Base-by-base conservation (phyloP, 129 eudicot genomes). In the Flaveria trinervia region DNA sequence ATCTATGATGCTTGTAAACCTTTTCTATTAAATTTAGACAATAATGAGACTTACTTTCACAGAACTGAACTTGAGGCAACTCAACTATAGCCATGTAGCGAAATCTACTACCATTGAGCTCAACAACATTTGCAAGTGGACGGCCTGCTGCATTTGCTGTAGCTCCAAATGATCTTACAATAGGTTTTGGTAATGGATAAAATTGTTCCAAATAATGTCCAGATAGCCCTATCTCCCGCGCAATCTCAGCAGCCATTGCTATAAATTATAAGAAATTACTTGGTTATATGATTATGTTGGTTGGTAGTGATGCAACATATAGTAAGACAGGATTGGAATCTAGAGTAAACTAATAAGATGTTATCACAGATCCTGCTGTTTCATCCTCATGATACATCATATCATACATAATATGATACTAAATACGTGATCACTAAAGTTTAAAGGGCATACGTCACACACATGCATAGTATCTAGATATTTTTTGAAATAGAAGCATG, bases 1-100 rank as follows among this genome's bases (percentile, higher is more conserved):
- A 56, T 56, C 28, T 8, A 15, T 12, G 18, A 61, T 12, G 43
- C 41, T 14, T 25, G 36, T 61, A 61, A 48, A 14, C 30, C 7
- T 3, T 49, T 49, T 65, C 12, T 28, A 33, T 3, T 76, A 17
- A 11, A 3, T 51, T 77, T 66, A 52, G 33, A 68, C 0, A 23
- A 44, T 55, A 43, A 13, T 10, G 25, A 1, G 18, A 80, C 83
- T 80, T 73, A 80, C 79, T 50, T 2, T 66, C 17, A 1, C 39
- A 30, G 26, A 50, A 55, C 25, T 73, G 60, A 18, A 74, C 54
- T 11, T 10, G 61, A 43, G 83, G 79, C 74, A 80, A 8, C 18
- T 80, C 51, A 20, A 73, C 25, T 45, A 52, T 51, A 65, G 16
- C 83, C 9, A 43, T 3, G 51, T 65, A 80, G 70, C 26, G 23